These are phyloP conservation scores for Penicillium atrosanguineum DNA, from an alignment of 495 filamentous ascomycete species.

Conservation along the genomic window DNA sequence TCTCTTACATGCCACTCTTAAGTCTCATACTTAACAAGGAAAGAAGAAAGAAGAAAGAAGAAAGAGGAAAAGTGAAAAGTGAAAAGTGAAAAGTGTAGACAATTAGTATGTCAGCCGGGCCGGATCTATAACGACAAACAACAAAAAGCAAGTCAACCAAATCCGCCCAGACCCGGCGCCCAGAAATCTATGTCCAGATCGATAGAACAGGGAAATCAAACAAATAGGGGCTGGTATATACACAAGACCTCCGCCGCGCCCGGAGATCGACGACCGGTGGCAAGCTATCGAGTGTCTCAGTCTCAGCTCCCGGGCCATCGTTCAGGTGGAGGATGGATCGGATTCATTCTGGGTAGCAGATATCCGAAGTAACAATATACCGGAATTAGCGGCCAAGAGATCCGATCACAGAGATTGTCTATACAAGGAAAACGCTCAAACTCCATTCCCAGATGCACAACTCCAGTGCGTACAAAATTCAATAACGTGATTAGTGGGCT, in stretches of 20 bases:
- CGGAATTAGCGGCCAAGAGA: not conserved
- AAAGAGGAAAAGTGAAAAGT: not conserved
- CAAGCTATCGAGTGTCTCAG: constrained; percentile 5
- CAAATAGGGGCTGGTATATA: constrained; percentile 13
- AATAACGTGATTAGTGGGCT: constrained; percentile 12
- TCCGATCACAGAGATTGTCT: not conserved
- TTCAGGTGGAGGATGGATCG: not conserved
- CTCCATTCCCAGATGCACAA: constrained; percentile 29
- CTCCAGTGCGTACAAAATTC: constrained; percentile 8
- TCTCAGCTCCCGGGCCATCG: not conserved
- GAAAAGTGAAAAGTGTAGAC: not conserved
- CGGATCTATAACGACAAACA: constrained; percentile 12
- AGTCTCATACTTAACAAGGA: not conserved
- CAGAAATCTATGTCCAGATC: constrained; percentile 18
- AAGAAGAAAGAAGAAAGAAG: not conserved
- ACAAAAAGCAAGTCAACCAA: not conserved
- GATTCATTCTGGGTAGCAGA: not conserved
- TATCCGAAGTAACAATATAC: not conserved
- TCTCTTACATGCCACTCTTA: not conserved
- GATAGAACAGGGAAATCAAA: constrained; percentile 1
- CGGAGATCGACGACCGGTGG: constrained; percentile 1
- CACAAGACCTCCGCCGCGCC: constrained; percentile 4
- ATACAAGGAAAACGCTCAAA: constrained; percentile 23
- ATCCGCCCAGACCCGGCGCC: not conserved
- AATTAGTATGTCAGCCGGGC: constrained; percentile 15